Base-by-base conservation (phyloP, 495 filamentous ascomycete genomes). In the Terfezia claveryi region DNA sequence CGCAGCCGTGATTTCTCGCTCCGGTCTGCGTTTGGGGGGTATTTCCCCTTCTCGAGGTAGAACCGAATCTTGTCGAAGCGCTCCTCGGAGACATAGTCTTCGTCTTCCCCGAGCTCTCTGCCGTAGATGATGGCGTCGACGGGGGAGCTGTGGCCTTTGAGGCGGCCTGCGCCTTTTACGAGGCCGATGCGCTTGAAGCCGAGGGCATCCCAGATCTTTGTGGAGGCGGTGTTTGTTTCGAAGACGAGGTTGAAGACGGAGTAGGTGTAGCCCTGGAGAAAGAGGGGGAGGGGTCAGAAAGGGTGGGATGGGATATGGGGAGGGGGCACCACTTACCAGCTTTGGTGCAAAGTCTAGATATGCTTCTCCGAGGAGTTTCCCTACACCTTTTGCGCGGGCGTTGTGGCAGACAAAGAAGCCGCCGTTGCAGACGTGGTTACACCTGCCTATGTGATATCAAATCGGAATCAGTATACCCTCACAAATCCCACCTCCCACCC, bases 191-290 rank as follows among this genome's bases (percentile, higher is more conserved):
- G 81, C 70, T 98, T 94, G 70, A 98, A 98, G 36, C 91, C 91
- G n/a, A 98, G 75, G 1, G 81, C 85, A 68, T 98, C 91, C 91
- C 91, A 98, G 57, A 98, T 87, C 50, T 85, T 83, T 64, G 84
- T 87, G 16, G 88, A 94, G 2, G 86, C 91, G 38, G 92, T 80
- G 67, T 98, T 96, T 57, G 84, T 95, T 72, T 96, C 91, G 68
- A 94, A 98, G 14, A 98, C 89, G 37, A 98, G 76, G 67, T 98
- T 96, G 75, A 98, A 98, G 38, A 98, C 86, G 10, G 83, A 87
- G 71, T 96, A 96, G 37, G 82, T 85, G 66, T 94, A 98, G 17
- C 91, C 91, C 72, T 84, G 53, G 50, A 50, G 20, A 20, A 20
- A 20, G 20, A 20, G 20, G 27, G 27, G 27, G 27, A 4, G 27